phyloP scores from a whole-genome alignment of 306 rosid genomes.

The Prosopis cineraria region DNA sequence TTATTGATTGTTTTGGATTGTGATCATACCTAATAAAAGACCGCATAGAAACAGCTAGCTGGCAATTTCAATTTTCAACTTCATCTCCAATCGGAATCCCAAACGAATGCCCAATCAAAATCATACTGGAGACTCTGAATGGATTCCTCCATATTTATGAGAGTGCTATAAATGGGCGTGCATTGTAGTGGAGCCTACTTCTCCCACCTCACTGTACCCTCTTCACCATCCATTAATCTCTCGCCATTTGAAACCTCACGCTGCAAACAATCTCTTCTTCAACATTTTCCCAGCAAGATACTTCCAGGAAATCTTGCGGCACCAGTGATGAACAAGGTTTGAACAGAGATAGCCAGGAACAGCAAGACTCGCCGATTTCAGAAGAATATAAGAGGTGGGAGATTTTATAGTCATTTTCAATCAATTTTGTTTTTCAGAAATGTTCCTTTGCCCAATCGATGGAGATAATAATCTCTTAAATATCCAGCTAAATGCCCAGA shows the following conservation, averaged over 20 bases:
- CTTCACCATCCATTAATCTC: conserved; percentile 61
- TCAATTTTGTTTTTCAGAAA: conserved; percentile 6
- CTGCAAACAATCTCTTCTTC: conserved; percentile 32
- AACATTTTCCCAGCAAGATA: conserved; percentile 17
- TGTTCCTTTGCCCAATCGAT: conserved; percentile 28
- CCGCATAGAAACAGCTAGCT: conserved; percentile 1
- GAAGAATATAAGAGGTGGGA: conserved; percentile 38
- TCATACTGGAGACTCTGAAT: conserved; percentile 9
- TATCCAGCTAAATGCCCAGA: conserved; percentile 12
- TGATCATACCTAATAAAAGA: neutral
- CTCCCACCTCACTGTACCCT: conserved; percentile 48
- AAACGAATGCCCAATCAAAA: conserved; percentile 40
- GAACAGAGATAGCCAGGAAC: neutral
- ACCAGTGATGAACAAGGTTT: neutral
- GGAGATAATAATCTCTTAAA: neutral
- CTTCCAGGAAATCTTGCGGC: neutral
- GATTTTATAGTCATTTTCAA: conserved; percentile 42
- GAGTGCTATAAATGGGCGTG: conserved; percentile 55
- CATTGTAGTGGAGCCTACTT: conserved; percentile 75
- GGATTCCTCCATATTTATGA: conserved; percentile 36
- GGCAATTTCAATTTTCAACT: neutral
- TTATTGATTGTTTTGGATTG: neutral
- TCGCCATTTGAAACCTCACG: conserved; percentile 30
- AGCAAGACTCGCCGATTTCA: conserved; percentile 30
- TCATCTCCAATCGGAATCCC: conserved; percentile 32